Evolutionary conservation across 306 rosid genomes (phyloP).

Genomic region (Echinosophora koreensis): DNA sequence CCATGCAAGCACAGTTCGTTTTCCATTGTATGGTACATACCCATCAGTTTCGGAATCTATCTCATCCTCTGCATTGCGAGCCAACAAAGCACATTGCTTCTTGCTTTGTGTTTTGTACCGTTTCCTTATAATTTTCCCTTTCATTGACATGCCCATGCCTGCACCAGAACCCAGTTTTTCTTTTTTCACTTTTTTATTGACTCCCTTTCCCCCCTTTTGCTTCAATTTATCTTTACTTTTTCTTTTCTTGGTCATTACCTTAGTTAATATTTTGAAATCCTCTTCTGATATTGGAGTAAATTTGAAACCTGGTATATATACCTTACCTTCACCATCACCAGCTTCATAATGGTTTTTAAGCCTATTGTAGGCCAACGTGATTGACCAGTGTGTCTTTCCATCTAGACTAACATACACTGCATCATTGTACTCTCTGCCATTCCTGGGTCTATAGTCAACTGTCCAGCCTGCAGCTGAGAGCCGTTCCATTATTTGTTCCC

Average conservation of each 20-base stretch:
- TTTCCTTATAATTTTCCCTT: slow-evolving; percentile 60
- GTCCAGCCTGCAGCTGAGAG: slow-evolving; percentile 89
- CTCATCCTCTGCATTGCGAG: slow-evolving; percentile 69
- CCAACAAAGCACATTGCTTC: slow-evolving; percentile 69
- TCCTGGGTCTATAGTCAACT: slow-evolving; percentile 79
- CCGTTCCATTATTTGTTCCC: slow-evolving; percentile 67
- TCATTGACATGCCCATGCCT: slow-evolving; percentile 51
- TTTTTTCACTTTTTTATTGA: slow-evolving; percentile 51
- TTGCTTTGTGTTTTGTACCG: slow-evolving; percentile 58
- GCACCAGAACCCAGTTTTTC: slow-evolving; percentile 49
- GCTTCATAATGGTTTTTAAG: slow-evolving; percentile 71
- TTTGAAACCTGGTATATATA: slow-evolving; percentile 65
- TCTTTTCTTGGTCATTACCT: slow-evolving; percentile 56
- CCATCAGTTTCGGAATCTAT: slow-evolving; percentile 78
- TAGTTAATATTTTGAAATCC: slow-evolving; percentile 64
- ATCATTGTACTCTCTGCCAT: slow-evolving; percentile 64
- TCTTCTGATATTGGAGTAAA: slow-evolving; percentile 78
- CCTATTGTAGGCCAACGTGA: slow-evolving; percentile 84
- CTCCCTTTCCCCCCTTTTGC: slow-evolving; percentile 33
- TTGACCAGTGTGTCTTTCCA: slow-evolving; percentile 91
- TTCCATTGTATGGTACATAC: slow-evolving; percentile 76
- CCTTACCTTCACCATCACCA: slow-evolving; percentile 65
- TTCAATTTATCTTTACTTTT: slow-evolving; percentile 28
- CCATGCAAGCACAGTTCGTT: slow-evolving; percentile 86
- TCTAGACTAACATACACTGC: slow-evolving; percentile 86